Conservation (phyloP, 192 early-diverging fungal genomes). For the Martensiomyces pterosporus region DNA sequence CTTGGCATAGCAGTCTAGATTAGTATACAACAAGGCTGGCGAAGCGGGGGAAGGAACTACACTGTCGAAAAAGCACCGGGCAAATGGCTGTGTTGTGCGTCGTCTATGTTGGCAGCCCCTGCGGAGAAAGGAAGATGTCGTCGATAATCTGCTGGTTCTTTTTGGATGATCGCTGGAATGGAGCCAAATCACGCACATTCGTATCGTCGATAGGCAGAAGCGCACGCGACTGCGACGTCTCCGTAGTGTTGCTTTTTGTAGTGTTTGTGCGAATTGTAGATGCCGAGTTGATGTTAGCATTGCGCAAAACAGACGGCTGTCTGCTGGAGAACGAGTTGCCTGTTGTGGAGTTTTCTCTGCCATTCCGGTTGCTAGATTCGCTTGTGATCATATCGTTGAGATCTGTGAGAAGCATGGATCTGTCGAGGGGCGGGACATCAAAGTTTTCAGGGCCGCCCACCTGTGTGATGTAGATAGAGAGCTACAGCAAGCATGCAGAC, state of each 20-base stretch:
- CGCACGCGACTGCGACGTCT: slow-evolving; percentile 42
- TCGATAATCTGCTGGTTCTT: slow-evolving; percentile 50
- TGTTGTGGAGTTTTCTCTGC: slow-evolving; percentile 27
- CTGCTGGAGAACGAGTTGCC: slow-evolving; percentile 41
- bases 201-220: slow-evolving; percentile 51
- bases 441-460: slow-evolving; percentile 26
- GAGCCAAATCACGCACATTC: slow-evolving; percentile 44
- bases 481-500: slow-evolving; percentile 24
- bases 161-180: slow-evolving; percentile 45
- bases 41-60: no score
- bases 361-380: slow-evolving; percentile 23
- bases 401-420: slow-evolving; percentile 48
- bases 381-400: slow-evolving; percentile 45
- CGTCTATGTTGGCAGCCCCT: slow-evolving; percentile 33
- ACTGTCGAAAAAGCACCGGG: not conserved
- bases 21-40: not conserved
- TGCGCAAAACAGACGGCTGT: slow-evolving; percentile 20
- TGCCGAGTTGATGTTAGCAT: slow-evolving; percentile 20
- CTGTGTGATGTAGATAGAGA: slow-evolving; percentile 35
- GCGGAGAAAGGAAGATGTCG: slow-evolving; percentile 36
- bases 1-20: slow-evolving; percentile 3
- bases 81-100: no score
- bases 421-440: slow-evolving; percentile 32
- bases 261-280: slow-evolving; percentile 35
- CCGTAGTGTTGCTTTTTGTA: slow-evolving; percentile 38